Conservation (phyloP, 2,329 filamentous ascomycete genomes). For the Chalara sp. region DNA sequence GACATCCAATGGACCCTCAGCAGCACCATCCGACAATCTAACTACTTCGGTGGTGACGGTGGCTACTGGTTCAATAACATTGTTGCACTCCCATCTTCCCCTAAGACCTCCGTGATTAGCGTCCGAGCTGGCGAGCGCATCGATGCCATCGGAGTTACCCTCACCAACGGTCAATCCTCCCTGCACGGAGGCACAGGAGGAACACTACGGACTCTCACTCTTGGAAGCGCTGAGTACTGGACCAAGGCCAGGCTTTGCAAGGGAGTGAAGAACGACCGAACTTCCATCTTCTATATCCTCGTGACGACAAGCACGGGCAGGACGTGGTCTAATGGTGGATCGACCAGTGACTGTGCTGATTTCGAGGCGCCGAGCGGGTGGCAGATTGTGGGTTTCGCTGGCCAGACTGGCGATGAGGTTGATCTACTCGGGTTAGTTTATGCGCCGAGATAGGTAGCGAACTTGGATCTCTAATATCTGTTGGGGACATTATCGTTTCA, state of each 20-base stretch:
- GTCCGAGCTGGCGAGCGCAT: too few species aligned
- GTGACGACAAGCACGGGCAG: slow-evolving; percentile 45
- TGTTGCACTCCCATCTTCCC: slow-evolving; percentile 28
- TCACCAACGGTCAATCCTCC: slow-evolving; percentile 41
- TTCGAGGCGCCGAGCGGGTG: slow-evolving; percentile 41
- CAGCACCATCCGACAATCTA: slow-evolving; percentile 35
- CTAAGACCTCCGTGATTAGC: slow-evolving; percentile 9
- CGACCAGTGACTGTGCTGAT: slow-evolving; percentile 40
- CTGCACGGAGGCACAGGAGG: slow-evolving; percentile 51
- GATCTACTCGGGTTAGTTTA: slow-evolving; percentile 46
- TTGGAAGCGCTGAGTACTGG: slow-evolving; percentile 43
- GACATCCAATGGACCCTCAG: slow-evolving; percentile 40
- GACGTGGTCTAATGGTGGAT: slow-evolving; percentile 36
- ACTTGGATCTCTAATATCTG: too few species aligned
- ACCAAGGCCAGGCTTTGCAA: slow-evolving; percentile 42
- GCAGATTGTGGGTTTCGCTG: slow-evolving; percentile 46
- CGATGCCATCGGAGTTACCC: slow-evolving; percentile 7
- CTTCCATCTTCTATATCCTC: slow-evolving; percentile 47
- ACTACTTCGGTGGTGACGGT: slow-evolving; percentile 40
- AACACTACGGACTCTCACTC: slow-evolving; percentile 32
- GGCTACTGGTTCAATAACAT: slow-evolving; percentile 51
- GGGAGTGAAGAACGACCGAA: slow-evolving; percentile 36
- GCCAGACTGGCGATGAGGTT: slow-evolving; percentile 47
- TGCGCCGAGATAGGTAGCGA: slow-evolving; percentile 22
- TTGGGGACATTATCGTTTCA: too few species aligned